phyloP scores from a whole-genome alignment of 768 basidiomycete genomes.

The Xerocomellus chrysenteron region DNA sequence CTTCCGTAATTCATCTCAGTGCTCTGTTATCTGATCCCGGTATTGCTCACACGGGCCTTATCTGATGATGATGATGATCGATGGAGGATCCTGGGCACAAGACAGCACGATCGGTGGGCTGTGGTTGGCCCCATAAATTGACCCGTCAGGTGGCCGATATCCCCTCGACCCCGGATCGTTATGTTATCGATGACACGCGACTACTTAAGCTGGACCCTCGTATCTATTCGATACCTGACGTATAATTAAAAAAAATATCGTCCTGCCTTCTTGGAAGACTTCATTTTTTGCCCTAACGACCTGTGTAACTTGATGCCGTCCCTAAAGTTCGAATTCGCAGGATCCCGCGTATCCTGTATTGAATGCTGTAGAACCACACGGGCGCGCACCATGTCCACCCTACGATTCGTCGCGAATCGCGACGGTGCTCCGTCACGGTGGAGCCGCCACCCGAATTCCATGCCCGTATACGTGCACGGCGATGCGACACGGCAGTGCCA shows the following conservation, averaged over 20 bases:
- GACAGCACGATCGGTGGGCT: background rate
- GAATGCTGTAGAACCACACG: background rate
- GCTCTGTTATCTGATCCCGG: background rate
- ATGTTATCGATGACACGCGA: background rate
- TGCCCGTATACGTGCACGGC: background rate
- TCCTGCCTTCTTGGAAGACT: background rate
- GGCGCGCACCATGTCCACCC: background rate
- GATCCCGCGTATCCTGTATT: background rate
- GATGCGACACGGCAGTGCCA: background rate
- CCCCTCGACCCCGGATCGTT: background rate
- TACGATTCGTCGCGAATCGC: constrained; percentile 14
- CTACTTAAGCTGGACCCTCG: background rate
- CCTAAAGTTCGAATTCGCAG: background rate
- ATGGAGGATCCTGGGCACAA: background rate
- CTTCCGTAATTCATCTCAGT: constrained; percentile 4
- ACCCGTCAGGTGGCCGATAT: background rate
- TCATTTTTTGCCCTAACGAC: constrained; percentile 5
- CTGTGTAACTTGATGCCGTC: background rate
- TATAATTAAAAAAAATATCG: background rate
- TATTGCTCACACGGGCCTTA: background rate
- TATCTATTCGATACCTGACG: background rate
- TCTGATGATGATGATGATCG: constrained; percentile 14
- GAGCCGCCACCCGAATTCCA: background rate
- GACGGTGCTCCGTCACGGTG: constrained; percentile 13
- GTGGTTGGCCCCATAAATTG: background rate